Percentiles rank a stretch among this genome's conserved stretches.
phyloP scores from a whole-genome alignment of 2,329 filamentous ascomycete genomes.

The Trichoderma sp. region DNA sequence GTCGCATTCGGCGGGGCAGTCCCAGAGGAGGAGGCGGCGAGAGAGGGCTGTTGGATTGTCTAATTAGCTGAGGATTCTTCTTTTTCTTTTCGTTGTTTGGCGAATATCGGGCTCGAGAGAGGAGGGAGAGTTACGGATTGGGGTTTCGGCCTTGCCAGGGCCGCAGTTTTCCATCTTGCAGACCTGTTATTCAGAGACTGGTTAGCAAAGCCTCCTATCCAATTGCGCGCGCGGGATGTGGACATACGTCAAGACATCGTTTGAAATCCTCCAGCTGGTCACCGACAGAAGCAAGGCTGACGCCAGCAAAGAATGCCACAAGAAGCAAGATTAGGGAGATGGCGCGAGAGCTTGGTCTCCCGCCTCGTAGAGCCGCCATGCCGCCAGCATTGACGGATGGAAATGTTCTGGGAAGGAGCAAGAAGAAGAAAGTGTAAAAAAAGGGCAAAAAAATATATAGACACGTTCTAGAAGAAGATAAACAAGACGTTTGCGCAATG shows the following conservation, averaged over 20 bases:
- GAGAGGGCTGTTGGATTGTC: conserved; percentile 65
- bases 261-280: conserved; percentile 86
- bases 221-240: background rate
- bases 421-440: background rate
- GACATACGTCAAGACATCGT: conserved; percentile 75
- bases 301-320: conserved; percentile 44
- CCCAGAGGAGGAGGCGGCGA: conserved; percentile 87
- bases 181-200: conserved; percentile 55
- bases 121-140: conserved; percentile 59
- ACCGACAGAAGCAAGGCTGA: conserved; percentile 72
- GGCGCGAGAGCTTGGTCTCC: conserved; percentile 38
- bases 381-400: conserved; percentile 33
- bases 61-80: background rate
- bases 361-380: conserved; percentile 38
- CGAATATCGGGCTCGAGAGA: background rate
- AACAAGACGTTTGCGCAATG: background rate
- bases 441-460: background rate
- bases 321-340: conserved; percentile 40
- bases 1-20: conserved; percentile 92
- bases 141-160: conserved; percentile 56
- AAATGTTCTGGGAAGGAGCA: background rate
- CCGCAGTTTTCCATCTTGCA: conserved; percentile 81
- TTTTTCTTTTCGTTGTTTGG: background rate
- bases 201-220: background rate
- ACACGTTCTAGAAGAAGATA: background rate